Evolutionary conservation across 2,329 filamentous ascomycete genomes (phyloP), one percentile per base, ranked within the genome.

Genomic region (Colletotrichum horii): DNA sequence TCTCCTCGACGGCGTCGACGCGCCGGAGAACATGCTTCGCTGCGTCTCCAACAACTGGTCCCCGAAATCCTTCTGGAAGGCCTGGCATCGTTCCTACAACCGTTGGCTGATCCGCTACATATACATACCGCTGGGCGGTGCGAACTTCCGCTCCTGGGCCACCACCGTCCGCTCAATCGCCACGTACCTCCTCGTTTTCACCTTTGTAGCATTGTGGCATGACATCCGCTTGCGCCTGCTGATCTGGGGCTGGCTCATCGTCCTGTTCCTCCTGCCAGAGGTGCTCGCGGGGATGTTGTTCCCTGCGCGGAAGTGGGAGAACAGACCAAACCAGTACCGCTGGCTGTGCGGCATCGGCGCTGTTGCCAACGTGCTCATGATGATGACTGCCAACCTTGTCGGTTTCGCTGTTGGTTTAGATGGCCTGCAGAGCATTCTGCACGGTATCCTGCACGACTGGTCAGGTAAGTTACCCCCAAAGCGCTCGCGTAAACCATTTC

Each of bases 161-260:
- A 84, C 86, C 48, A 84, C 86, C 24, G 91, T 89, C 60, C 87
- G 91, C 19, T 93, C 92, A 0, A 88, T 96, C 4, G 80, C 92
- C 67, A 98, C 96, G 72, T 97, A 95, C 83, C 87, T 97, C 3
- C 86, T 93, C 6, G 95, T 98, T 36, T 99, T 99, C 83, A 98
- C 96, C 0, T 99, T 99, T 81, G 97, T 99, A 28, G 97, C 97
- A 0, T 88, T 99, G 32, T 99, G 97, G 97, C 97, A 99, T 85
- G 97, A 99, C 80, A 98, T 99, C 81, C 94, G 98, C 85, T 90
- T 98, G 34, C 92, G 94, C 12, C 88, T 99, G 52, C 89, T 99
- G 36, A 94, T 98, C 83, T 99, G 97, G 97, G 96, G 97, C 32
- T 99, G 97, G 97, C 89, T 99, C 52, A 92, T 99, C 77, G 96